These are phyloP conservation scores for Vigna hirtella DNA, from an alignment of 306 rosid genomes.

Conservation along the genomic window DNA sequence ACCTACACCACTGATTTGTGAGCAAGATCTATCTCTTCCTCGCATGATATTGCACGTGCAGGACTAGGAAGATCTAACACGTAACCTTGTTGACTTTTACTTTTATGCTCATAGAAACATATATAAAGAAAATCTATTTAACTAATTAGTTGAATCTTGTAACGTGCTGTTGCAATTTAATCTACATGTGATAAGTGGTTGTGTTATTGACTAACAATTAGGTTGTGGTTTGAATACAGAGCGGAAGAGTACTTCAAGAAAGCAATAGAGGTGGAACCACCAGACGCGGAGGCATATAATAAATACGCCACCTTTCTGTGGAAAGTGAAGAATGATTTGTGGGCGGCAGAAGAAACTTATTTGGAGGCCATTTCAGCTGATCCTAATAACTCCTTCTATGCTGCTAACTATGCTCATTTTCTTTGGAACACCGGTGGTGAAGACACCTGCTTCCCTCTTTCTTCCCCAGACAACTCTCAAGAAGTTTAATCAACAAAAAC, in stretches of 20 bases:
- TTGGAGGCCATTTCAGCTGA: conserved; percentile 85
- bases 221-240: conserved; percentile 53
- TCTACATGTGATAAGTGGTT: conserved; percentile 48
- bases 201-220: conserved; percentile 19
- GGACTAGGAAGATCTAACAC: conserved; percentile 34
- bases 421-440: conserved; percentile 96
- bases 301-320: conserved; percentile 89
- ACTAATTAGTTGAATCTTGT: background rate
- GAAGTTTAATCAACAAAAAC: conserved; percentile 38
- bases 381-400: conserved; percentile 72
- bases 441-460: conserved; percentile 86
- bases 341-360: conserved; percentile 92
- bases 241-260: conserved; percentile 90
- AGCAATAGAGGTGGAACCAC: conserved; percentile 65
- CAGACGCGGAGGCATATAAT: conserved; percentile 81
- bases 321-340: conserved; percentile 74
- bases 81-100: conserved; percentile 41
- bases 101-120: background rate
- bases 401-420: conserved; percentile 89
- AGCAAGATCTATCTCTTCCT: conserved; percentile 21
- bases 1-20: conserved; percentile 41
- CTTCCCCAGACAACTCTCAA: conserved; percentile 56
- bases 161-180: background rate
- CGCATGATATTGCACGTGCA: conserved; percentile 53
- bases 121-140: too few relatives aligned